Evolutionary conservation across 495 filamentous ascomycete species (phyloP), one percentile per base, ranked within the genome.

Genomic region (Aspergillus indologenus): DNA sequence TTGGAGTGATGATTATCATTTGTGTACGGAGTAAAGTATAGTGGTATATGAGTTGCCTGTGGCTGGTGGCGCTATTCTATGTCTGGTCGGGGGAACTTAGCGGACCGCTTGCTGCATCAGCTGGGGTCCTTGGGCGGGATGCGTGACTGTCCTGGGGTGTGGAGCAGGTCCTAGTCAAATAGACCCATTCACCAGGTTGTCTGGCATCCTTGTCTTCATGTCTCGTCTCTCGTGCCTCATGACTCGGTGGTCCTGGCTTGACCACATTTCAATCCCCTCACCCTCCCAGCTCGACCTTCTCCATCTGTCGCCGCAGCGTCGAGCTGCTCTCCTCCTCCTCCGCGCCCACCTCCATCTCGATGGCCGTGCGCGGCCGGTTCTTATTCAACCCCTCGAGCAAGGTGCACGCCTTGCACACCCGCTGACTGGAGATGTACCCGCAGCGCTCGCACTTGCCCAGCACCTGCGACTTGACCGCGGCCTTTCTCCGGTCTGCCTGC

Each of bases 391-490:
- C 90, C 61, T 98, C 92, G 14, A 98, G 82, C 18, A 98, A 78
- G 57, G 83, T 86, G 74, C 94, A 98, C 1, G 94, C 94, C 72
- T 98, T 95, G 74, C 94, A 98, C 45, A 96, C 83, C n/a, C 82
- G 80, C 71, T 98, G 94, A 67, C 91, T 96, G 0, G 93, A 96
- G 68, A 98, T 87, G 67, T 98, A 98, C 12, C 94, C 94, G 63
- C 94, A 98, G 24, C 84, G 86, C 65, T 83, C 85, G 67, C 94
- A 98, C 62, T 85, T 88, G 5, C 91, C 88, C 57, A 96, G 79
- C n/a, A 83, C 85, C 71, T 98, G 94, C 57, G 71, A 74, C 29
- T 81, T 77, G 18, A 83, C 56, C 54, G 73, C 65, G 7, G 40
- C 53, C 43, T 67, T 59, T 40, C 56, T 66, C 5, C 19, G 26